Conservation (phyloP, 306 rosid species). For the Vigna hirtella region DNA sequence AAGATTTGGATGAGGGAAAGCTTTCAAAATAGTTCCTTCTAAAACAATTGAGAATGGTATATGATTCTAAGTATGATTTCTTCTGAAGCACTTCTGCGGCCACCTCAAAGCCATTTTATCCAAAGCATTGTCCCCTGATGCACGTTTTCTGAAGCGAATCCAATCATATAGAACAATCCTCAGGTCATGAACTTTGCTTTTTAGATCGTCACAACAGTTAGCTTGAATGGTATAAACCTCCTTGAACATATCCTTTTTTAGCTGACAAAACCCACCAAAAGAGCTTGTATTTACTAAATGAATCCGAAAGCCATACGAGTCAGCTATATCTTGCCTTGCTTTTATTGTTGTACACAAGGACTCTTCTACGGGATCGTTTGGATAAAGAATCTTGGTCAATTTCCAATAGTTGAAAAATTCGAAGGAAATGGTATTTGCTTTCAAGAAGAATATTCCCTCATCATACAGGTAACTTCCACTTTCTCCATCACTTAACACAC, state of each 20-base stretch:
- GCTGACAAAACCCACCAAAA: constrained; percentile 62
- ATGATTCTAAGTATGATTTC: constrained; percentile 8
- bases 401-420: constrained; percentile 54
- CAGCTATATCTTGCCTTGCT: background rate
- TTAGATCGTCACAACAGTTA: constrained; percentile 57
- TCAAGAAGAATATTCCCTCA: constrained; percentile 56
- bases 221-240: constrained; percentile 55
- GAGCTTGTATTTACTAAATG: constrained; percentile 25
- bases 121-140: constrained; percentile 29
- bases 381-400: constrained; percentile 44
- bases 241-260: constrained; percentile 34
- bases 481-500: constrained; percentile 30
- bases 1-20: background rate
- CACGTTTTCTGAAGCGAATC: constrained; percentile 43
- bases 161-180: constrained; percentile 66
- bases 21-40: background rate
- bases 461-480: constrained; percentile 11
- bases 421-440: constrained; percentile 40
- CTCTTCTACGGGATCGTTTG: constrained; percentile 29
- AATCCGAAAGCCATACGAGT: constrained; percentile 19
- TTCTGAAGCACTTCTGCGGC: constrained; percentile 55
- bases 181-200: constrained; percentile 63
- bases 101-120: constrained; percentile 42
- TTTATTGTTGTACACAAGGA: constrained; percentile 49
- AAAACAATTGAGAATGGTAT: background rate